These are phyloP conservation scores for Ambrosiella xylebori DNA, from an alignment of 2,329 filamentous ascomycete species.

Conservation along the genomic window DNA sequence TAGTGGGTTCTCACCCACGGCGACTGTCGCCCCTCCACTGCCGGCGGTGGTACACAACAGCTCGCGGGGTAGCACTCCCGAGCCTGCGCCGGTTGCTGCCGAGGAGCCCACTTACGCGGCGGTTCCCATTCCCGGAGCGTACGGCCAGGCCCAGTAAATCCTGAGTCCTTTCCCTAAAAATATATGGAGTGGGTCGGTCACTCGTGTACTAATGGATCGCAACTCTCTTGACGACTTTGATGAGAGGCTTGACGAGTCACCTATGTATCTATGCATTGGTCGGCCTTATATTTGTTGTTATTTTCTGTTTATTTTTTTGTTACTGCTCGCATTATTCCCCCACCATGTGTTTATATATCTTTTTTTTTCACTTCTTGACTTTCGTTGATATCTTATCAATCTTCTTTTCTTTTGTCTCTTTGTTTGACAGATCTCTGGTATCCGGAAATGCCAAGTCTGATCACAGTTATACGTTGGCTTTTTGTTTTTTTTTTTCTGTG, in stretches of 20 bases:
- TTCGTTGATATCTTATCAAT: constrained; percentile 1
- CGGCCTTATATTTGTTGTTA: neutral
- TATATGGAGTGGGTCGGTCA: neutral
- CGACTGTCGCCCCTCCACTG: constrained; percentile 20
- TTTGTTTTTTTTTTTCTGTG: neutral
- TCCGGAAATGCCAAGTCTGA: constrained; percentile 3
- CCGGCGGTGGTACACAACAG: constrained; percentile 10
- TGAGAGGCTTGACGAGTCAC: neutral
- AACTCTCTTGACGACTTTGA: neutral
- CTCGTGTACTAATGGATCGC: neutral
- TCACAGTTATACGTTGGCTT: neutral
- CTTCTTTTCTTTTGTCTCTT: constrained; percentile 1
- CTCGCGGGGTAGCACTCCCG: neutral
- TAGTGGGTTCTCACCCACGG: constrained; percentile 41
- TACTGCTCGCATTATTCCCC: neutral
- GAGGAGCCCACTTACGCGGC: constrained; percentile 72
- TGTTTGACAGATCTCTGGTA: neutral
- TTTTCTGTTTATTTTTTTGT: neutral
- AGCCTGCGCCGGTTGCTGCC: constrained; percentile 42
- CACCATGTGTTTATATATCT: neutral
- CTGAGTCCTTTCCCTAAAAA: neutral
- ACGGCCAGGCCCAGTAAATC: constrained; percentile 24
- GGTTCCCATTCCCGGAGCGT: constrained; percentile 80
- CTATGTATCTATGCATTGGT: neutral
- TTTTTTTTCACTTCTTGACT: constrained; percentile 1